These are phyloP conservation scores for Russula sp. DNA, from an alignment of 768 basidiomycete genomes.

Conservation along the genomic window DNA sequence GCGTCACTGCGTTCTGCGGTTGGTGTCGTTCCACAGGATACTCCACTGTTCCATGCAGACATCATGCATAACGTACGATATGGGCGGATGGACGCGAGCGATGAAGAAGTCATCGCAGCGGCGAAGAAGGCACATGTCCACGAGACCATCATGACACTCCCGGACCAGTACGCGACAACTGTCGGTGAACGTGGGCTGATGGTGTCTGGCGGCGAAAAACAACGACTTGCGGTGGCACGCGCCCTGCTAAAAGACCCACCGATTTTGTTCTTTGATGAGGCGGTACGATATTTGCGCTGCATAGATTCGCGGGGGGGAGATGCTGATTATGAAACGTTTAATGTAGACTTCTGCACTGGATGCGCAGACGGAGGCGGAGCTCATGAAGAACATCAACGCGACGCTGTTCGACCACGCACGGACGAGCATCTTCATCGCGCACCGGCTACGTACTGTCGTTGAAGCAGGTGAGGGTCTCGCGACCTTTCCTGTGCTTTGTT, in stretches of 20 bases:
- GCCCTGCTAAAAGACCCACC: conserved; percentile 91
- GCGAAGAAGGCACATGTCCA: conserved; percentile 85
- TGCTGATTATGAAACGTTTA: conserved; percentile 10
- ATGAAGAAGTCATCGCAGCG: conserved; percentile 82
- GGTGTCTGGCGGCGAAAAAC: conserved; percentile 99
- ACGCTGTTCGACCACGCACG: conserved; percentile 68
- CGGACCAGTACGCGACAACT: conserved; percentile 81
- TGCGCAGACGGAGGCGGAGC: conserved; percentile 87
- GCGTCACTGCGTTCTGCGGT: conserved; percentile 65
- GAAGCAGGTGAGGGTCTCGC: conserved; percentile 62
- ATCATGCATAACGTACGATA: conserved; percentile 95
- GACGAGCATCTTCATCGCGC: conserved; percentile 96
- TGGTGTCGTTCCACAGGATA: conserved; percentile 97
- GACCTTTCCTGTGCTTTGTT: background rate
- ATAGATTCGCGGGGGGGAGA: background rate
- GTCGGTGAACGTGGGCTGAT: conserved; percentile 96
- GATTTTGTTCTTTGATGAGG: conserved; percentile 97
- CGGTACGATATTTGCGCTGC: conserved; percentile 43
- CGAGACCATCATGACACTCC: conserved; percentile 67
- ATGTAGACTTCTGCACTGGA: conserved; percentile 89
- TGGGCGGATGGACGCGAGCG: conserved; percentile 77
- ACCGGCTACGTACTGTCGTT: conserved; percentile 81
- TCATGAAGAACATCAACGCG: conserved; percentile 90
- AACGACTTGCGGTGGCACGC: conserved; percentile 89
- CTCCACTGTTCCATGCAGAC: conserved; percentile 93